A percentile compares a stretch with the other conserved stretches of the same genome.
These are phyloP conservation scores for Saitoella complicata DNA, from an alignment of 805 yeast species.

Conservation along the genomic window DNA sequence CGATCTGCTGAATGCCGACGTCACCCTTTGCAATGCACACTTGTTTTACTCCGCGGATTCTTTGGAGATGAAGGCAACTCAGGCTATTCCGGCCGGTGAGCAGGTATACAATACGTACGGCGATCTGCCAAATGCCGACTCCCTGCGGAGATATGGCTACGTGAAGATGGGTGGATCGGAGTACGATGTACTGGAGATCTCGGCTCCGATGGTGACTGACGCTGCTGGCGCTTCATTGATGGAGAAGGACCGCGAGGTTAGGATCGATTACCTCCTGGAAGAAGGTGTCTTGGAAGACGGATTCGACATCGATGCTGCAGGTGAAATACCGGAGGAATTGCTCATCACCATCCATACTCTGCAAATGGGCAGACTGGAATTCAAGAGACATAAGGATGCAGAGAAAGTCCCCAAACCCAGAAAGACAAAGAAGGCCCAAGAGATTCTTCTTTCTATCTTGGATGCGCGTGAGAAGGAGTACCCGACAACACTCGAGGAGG, in stretches of 20 bases:
- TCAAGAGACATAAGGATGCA: not conserved
- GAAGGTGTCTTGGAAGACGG: too few species aligned
- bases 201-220: too few species aligned
- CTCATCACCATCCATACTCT: too few species aligned
- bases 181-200: too few species aligned
- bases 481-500: conserved; percentile 9
- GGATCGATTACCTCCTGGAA: too few species aligned
- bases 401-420: conserved; percentile 5
- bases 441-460: conserved; percentile 8
- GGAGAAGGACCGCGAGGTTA: too few species aligned
- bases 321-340: too few species aligned
- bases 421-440: conserved; percentile 10
- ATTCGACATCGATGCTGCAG: too few species aligned
- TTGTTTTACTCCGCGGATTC: conserved; percentile 17
- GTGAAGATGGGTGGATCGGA: conserved; percentile 46
- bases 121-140: conserved; percentile 79
- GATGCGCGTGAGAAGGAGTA: conserved; percentile 5
- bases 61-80: conserved; percentile 58
- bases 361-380: too few species aligned
- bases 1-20: conserved; percentile 78
- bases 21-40: conserved; percentile 53
- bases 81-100: conserved; percentile 41
- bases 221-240: too few species aligned
- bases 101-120: conserved; percentile 85
- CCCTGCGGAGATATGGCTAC: conserved; percentile 80